phyloP scores from a whole-genome alignment of 345 rosid genomes.

The Syzygium jambos region DNA sequence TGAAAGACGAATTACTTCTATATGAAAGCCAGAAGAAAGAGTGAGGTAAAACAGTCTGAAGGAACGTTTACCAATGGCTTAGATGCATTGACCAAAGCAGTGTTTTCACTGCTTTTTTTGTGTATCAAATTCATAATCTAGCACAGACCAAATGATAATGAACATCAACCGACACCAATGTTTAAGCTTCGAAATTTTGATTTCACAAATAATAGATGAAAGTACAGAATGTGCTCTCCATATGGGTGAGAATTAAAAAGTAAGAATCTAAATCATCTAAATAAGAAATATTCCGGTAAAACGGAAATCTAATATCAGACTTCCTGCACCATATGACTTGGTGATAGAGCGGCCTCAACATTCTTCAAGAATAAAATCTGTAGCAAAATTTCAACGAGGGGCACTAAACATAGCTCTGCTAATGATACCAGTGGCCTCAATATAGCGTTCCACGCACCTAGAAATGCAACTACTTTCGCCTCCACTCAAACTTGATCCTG shows the following conservation, averaged over 20 bases:
- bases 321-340: background rate
- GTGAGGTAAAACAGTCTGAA: background rate
- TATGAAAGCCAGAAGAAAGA: slow-evolving; percentile 14
- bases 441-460: slow-evolving; percentile 94
- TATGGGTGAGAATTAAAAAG: background rate
- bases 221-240: background rate
- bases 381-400: slow-evolving; percentile 26
- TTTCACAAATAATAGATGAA: background rate
- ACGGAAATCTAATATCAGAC: background rate
- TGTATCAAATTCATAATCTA: background rate
- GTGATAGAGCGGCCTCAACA: background rate
- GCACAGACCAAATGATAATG: background rate
- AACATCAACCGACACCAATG: background rate
- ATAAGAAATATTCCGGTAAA: background rate
- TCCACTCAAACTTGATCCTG: slow-evolving; percentile 85
- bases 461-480: slow-evolving; percentile 93
- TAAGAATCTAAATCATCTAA: background rate
- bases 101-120: background rate
- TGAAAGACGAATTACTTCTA: background rate
- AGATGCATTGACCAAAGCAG: slow-evolving; percentile 6
- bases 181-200: background rate
- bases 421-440: slow-evolving; percentile 84
- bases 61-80: slow-evolving; percentile 13
- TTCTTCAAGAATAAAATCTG: background rate
- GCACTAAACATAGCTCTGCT: slow-evolving; percentile 54